Evolutionary conservation across 345 rosid genomes (phyloP), one percentile per base, ranked within the genome.

Genomic region (Arabis alpina): DNA sequence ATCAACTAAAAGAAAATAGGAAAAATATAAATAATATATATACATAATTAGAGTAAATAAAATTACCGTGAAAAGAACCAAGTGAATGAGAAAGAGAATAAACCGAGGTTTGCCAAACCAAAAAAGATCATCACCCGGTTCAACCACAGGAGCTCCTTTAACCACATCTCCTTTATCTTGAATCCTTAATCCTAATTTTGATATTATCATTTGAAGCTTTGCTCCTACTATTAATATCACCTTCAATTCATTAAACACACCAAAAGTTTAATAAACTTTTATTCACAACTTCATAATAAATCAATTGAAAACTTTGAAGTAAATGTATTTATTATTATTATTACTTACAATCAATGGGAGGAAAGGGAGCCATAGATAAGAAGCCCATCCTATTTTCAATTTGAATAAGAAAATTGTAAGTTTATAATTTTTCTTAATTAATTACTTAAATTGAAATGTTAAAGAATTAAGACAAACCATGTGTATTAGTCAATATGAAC

Each of bases 81-180:
- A 42, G 71, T 91, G 96, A 74, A 94, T 85, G 69, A 94, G 89
- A 59, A 85, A 87, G 79, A 94, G 98, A 52, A 94, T 65, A 66
- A 94, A 76, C 49, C 86, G 91, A 0, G 99, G 98, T 10, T 87
- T 82, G 14, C 97, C 86, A 8, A 94, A 91, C 99, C 99, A 94
- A 89, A 94, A 94, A 58, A 94, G 97, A 8, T 92, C 89, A 65
- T 94, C 96, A 0, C 89, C 87, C 3, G 96, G 99, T 77, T 86
- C 80, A 76, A 94, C 99, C 48, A 94, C 80, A 0, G 98, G 99
- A 16, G 93, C 87, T 55, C 99, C 99, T 80, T 79, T 84, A 56
- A 94, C 93, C 59, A 94, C 99, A 50, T 81, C 86, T 32, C 98
- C 99, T 80, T 85, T 86, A 0, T 88, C 92, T 81, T 83, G 92